Evolutionary conservation across 2,329 filamentous ascomycete species (phyloP), one percentile per base, ranked within the genome.

Genomic region (Fulvia fulva): DNA sequence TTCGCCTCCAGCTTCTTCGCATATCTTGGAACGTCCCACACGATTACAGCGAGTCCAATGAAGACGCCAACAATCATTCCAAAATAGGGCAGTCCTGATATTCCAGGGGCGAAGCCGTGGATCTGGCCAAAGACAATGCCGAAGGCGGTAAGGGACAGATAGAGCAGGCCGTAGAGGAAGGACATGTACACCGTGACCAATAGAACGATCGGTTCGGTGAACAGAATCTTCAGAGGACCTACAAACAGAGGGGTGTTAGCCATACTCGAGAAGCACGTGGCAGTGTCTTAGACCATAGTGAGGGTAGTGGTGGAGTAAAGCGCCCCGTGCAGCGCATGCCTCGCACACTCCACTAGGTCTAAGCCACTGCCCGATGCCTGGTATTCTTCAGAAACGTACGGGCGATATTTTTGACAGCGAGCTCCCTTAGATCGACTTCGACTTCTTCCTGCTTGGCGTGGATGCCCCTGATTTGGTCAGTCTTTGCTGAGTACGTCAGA

Each of bases 91-190:
- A 96, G 80, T 11, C 91, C 91, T 5, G 85, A 81, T 21, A 89
- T 74, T 56, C 91, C 91, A 1, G 80, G 69, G 32, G 76, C 83
- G 76, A 93, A 87, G 64, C 82, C 81, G 72, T 96, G 87, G 5
- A 91, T 80, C 2, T 75, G 72, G 60, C 87, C 78, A 75, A 94
- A 95, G 51, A 95, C 88, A 44, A 94, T 83, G 0, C 88, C 87
- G 67, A 94, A 95, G 0, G 90, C 89, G 0, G 90, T 92, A 55
- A 96, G 80, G 77, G 93, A 93, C 26, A 93, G 85, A 70, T 94
- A 96, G 0, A 67, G 50, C 11, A 67, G 49, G 12, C 71, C 68
- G 50, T 71, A 72, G 75, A 72, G 60, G 52, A 70, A 70, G 8
- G 61, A 61, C 60, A 70, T 68, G 63, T 80, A 80, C 51, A 80